A percentile compares a stretch with the other conserved stretches of the same genome.
phyloP scores from a whole-genome alignment of 805 yeast genomes.

The Schwanniomyces occidentalis region DNA sequence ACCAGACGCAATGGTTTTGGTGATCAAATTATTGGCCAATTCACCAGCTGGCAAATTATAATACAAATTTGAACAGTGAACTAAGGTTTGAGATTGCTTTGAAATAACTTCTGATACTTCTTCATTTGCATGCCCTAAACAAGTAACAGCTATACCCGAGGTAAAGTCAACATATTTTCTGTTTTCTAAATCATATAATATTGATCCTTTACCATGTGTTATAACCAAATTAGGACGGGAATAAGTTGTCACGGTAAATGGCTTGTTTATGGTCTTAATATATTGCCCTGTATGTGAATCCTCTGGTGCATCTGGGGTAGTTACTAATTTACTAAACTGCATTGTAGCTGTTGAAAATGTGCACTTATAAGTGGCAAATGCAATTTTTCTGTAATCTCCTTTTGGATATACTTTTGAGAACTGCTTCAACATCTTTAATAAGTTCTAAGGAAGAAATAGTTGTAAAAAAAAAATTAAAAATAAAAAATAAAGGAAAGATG shows the following conservation, averaged over 20 bases:
- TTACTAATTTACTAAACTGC: conserved; percentile 1
- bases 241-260: conserved; percentile 73
- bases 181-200: conserved; percentile 77
- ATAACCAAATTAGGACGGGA: conserved; percentile 76
- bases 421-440: too few species aligned
- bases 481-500: too few species aligned
- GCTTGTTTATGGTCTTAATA: conserved; percentile 47
- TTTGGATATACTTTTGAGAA: too few species aligned
- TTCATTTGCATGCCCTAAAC: conserved; percentile 82
- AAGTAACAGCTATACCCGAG: conserved; percentile 97
- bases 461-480: too few species aligned
- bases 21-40: conserved; percentile 69
- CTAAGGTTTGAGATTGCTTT: conserved; percentile 70
- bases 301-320: conserved; percentile 31
- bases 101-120: conserved; percentile 68
- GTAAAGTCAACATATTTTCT: conserved; percentile 84
- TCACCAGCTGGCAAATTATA: conserved; percentile 83
- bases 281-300: conserved; percentile 36
- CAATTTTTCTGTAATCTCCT: too few species aligned
- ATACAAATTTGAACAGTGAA: conserved; percentile 85
- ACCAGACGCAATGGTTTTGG: conserved; percentile 65
- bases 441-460: too few species aligned
- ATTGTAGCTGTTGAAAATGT: conserved; percentile 1
- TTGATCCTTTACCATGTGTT: conserved; percentile 79
- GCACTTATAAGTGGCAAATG: too few species aligned